Evolutionary conservation across 2,329 filamentous ascomycete genomes (phyloP).

Genomic region (Aspergillus sojae): DNA sequence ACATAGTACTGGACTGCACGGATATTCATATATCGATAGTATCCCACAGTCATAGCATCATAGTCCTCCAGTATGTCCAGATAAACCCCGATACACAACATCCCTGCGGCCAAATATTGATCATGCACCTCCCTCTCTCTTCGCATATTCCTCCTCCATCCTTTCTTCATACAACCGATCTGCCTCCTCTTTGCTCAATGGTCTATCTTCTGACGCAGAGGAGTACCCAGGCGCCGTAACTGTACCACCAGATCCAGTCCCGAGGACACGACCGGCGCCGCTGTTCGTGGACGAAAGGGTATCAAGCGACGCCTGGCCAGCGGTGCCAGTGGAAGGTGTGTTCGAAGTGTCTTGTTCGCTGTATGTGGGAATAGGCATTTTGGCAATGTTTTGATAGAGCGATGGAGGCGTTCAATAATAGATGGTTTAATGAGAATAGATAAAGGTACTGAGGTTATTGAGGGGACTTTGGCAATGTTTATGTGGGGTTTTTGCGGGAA

Average conservation of each 20-base stretch:
- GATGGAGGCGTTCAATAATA: neutral
- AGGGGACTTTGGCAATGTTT: neutral
- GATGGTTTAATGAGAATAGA: neutral
- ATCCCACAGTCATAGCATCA: neutral
- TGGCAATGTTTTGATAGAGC: neutral
- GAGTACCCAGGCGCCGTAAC: conserved; percentile 23
- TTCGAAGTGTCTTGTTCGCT: conserved; percentile 1
- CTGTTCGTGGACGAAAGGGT: conserved; percentile 14
- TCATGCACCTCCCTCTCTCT: conserved; percentile 48
- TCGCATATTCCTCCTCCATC: conserved; percentile 52
- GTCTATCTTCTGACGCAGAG: conserved; percentile 16
- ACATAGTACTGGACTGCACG: neutral
- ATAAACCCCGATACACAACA: neutral
- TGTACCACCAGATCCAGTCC: conserved; percentile 19
- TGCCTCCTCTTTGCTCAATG: conserved; percentile 45
- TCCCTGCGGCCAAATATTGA: neutral
- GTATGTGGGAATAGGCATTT: conserved; percentile 20
- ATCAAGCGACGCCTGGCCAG: conserved; percentile 21
- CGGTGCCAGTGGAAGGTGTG: conserved; percentile 16
- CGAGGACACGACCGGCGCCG: conserved; percentile 19
- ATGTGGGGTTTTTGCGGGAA: neutral
- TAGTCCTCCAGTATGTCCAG: neutral
- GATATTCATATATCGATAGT: neutral
- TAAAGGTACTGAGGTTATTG: neutral
- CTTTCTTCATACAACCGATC: conserved; percentile 49